Conservation (phyloP, 2,329 filamentous ascomycete species). For the Sporothrix euskadiensis region DNA sequence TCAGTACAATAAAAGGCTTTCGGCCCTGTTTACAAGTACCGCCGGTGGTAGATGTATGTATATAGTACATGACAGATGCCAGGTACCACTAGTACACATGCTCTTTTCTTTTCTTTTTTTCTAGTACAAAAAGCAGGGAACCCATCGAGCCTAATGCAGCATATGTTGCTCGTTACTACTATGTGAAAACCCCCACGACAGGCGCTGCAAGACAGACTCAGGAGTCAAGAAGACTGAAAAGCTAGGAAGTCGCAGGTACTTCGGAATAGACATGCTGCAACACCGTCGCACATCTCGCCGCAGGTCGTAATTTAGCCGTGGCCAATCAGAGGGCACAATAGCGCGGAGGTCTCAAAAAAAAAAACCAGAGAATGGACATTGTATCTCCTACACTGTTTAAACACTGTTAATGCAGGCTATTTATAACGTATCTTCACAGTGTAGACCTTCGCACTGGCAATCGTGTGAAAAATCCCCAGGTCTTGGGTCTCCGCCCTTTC, state of each 20-base stretch:
- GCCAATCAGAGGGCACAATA: slow-evolving; percentile 35
- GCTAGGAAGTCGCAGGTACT: slow-evolving; percentile 18
- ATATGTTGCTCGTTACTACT: neutral
- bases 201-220: neutral
- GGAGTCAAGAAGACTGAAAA: neutral
- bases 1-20: slow-evolving; percentile 25
- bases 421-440: neutral
- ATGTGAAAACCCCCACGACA: neutral
- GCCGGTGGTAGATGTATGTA: slow-evolving; percentile 20
- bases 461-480: neutral
- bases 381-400: neutral
- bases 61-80: neutral
- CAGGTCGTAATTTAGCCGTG: slow-evolving; percentile 41
- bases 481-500: neutral
- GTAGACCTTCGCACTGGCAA: neutral
- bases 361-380: neutral
- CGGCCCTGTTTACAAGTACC: slow-evolving; percentile 34
- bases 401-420: neutral
- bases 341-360: slow-evolving; percentile 7
- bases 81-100: neutral
- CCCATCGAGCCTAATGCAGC: too few relatives aligned
- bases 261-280: neutral
- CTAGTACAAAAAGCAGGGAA: neutral
- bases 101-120: too few relatives aligned
- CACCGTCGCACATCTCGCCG: slow-evolving; percentile 28